These are phyloP conservation scores for Monosporascus cannonballus DNA, from an alignment of 2,329 filamentous ascomycete genomes.

Conservation along the genomic window DNA sequence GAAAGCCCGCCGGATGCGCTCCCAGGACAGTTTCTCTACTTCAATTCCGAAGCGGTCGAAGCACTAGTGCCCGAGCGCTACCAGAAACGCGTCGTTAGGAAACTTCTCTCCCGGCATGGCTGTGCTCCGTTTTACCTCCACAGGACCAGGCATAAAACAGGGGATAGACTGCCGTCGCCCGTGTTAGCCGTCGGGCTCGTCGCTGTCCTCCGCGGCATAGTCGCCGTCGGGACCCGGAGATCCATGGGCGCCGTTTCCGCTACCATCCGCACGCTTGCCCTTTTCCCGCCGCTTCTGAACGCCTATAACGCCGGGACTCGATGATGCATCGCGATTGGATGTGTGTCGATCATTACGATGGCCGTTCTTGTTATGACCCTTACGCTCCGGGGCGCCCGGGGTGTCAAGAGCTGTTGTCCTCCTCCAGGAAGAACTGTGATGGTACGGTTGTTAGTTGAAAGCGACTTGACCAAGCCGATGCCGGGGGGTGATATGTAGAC, in stretches of 20 bases:
- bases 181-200: slow-evolving; percentile 58
- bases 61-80: background rate
- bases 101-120: background rate
- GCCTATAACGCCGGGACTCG: slow-evolving; percentile 43
- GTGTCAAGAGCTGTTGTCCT: slow-evolving; percentile 56
- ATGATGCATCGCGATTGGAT: slow-evolving; percentile 26
- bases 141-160: slow-evolving; percentile 56
- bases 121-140: slow-evolving; percentile 18
- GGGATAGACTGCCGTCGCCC: slow-evolving; percentile 58
- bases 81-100: background rate
- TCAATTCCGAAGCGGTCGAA: too few species aligned
- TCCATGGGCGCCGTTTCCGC: slow-evolving; percentile 10
- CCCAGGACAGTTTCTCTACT: too few species aligned
- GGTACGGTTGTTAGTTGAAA: background rate
- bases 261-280: slow-evolving; percentile 11
- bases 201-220: slow-evolving; percentile 57
- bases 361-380: slow-evolving; percentile 23
- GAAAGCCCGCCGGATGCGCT: too few species aligned
- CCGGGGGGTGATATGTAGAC: slow-evolving; percentile 28
- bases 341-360: slow-evolving; percentile 27
- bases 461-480: background rate
- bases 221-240: slow-evolving; percentile 36
- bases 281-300: slow-evolving; percentile 36
- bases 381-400: slow-evolving; percentile 44
- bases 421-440: slow-evolving; percentile 86